These are phyloP conservation scores for Phytopythium kandeliae DNA, from an alignment of 352 stramenopile genomes.

Conservation along the genomic window DNA sequence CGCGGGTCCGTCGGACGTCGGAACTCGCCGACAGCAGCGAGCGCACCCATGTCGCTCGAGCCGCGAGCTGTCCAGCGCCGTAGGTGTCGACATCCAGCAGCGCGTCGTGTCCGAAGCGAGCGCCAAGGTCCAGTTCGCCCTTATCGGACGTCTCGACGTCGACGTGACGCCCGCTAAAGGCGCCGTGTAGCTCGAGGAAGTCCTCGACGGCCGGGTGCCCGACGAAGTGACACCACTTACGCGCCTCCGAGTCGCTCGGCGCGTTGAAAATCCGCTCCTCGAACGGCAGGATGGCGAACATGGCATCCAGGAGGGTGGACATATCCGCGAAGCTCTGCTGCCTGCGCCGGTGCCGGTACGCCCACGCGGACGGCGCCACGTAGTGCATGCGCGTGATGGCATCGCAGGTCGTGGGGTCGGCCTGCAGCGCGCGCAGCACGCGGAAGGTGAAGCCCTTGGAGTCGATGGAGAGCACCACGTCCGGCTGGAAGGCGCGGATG, in stretches of 20 bases:
- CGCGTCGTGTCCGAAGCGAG: conserved; percentile 11
- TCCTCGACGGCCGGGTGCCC: conserved; percentile 67
- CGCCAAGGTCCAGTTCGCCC: no score
- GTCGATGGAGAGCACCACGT: conserved; percentile 74
- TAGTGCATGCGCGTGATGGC: conserved; percentile 56
- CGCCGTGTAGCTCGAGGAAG: conserved; percentile 40
- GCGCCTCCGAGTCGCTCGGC: not conserved
- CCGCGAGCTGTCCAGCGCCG: conserved; percentile 7
- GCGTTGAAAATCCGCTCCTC: conserved; percentile 44
- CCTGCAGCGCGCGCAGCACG: conserved; percentile 39
- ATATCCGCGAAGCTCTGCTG: conserved; percentile 29
- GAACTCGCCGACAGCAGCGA: conserved; percentile 12
- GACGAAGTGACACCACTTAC: conserved; percentile 51
- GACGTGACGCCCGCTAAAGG: conserved; percentile 18
- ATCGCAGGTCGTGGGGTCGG: conserved; percentile 9
- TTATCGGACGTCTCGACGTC: no score
- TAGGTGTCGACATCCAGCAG: conserved; percentile 24
- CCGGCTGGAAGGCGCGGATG: conserved; percentile 39
- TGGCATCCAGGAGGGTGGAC: conserved; percentile 36
- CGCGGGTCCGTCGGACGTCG: conserved; percentile 9
- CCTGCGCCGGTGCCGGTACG: conserved; percentile 48
- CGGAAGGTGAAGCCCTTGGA: conserved; percentile 76
- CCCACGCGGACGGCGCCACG: conserved; percentile 74
- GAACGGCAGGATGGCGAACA: conserved; percentile 73
- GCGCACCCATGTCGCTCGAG: conserved; percentile 11